Evolutionary conservation across 1,284 basidiomycete genomes (phyloP).

Genomic region (Cryptococcus wingfieldii): DNA sequence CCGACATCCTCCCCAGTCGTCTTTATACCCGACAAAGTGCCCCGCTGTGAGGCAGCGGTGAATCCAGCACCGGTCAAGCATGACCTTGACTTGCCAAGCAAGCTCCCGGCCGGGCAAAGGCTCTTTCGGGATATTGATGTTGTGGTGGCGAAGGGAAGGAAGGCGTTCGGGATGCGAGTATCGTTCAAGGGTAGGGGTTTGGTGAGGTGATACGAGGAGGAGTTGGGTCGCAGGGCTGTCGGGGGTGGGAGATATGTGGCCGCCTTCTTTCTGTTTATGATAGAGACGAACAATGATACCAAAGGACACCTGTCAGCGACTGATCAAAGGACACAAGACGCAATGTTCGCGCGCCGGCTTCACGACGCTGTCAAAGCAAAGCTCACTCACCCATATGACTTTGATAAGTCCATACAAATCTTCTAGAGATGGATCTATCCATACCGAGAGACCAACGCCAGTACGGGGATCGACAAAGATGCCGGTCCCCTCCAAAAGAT

Average conservation of each 20-base stretch:
- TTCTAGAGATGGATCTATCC: slow-evolving; percentile 14
- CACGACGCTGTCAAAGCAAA: too few species aligned
- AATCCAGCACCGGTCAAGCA: slow-evolving; percentile 24
- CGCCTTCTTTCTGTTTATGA: slow-evolving; percentile 16
- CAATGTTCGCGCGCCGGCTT: neutral
- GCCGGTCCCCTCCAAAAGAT: slow-evolving; percentile 11
- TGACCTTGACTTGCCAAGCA: slow-evolving; percentile 23
- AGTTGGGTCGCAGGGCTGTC: slow-evolving; percentile 12
- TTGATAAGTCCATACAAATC: slow-evolving; percentile 8
- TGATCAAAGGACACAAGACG: neutral
- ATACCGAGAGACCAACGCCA: slow-evolving; percentile 10
- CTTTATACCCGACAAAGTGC: slow-evolving; percentile 20
- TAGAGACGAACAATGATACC: neutral
- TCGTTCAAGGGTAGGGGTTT: slow-evolving; percentile 21
- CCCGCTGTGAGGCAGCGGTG: slow-evolving; percentile 15
- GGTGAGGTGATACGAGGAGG: slow-evolving; percentile 21
- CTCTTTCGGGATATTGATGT: neutral
- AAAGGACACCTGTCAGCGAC: neutral
- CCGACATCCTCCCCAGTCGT: slow-evolving; percentile 24
- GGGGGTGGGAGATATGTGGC: slow-evolving; percentile 18
- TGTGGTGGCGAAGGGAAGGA: neutral
- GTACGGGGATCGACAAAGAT: slow-evolving; percentile 15
- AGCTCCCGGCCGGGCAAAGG: slow-evolving; percentile 1
- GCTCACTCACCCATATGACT: slow-evolving; percentile 13
- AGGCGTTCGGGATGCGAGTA: slow-evolving; percentile 33